Conservation (phyloP, 2,329 filamentous ascomycete genomes). For the Venturiaceae sp. region DNA sequence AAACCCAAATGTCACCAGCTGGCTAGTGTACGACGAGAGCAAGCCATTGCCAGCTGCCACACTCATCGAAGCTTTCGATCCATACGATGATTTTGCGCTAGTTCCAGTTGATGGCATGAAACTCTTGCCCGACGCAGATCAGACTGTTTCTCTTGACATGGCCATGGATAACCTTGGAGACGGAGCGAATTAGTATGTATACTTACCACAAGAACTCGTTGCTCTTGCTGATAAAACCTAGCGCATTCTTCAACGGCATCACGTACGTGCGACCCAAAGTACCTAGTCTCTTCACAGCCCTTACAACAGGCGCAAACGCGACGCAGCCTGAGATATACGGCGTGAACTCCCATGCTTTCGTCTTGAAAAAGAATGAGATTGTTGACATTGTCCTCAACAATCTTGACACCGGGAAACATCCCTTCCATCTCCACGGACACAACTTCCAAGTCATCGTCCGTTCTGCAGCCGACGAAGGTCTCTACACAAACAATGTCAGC, state of each 20-base stretch:
- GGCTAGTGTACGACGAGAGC: constrained; percentile 43
- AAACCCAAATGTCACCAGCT: constrained; percentile 52
- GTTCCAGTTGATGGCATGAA: constrained; percentile 57
- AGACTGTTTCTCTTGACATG: constrained; percentile 48
- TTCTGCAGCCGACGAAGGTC: constrained; percentile 20
- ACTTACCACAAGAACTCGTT: no score
- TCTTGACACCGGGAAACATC: constrained; percentile 60
- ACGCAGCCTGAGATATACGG: constrained; percentile 37
- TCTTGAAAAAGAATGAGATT: constrained; percentile 57
- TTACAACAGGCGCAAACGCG: constrained; percentile 47
- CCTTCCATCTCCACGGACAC: constrained; percentile 68
- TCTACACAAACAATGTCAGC: constrained; percentile 22
- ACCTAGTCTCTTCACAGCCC: constrained; percentile 67
- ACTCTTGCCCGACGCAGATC: constrained; percentile 52
- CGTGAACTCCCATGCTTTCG: constrained; percentile 44
- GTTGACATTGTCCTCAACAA: constrained; percentile 74
- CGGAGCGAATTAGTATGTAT: constrained; percentile 52
- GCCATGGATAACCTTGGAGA: constrained; percentile 58
- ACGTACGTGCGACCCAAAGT: constrained; percentile 69
- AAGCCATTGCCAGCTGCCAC: constrained; percentile 40
- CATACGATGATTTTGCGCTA: constrained; percentile 65
- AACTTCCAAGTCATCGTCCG: constrained; percentile 53
- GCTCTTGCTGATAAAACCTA: constrained; percentile 9
- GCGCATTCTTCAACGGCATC: constrained; percentile 56
- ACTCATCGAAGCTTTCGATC: constrained; percentile 50